phyloP scores from a whole-genome alignment of 2,329 filamentous ascomycete species.

The Hortaea sp. region DNA sequence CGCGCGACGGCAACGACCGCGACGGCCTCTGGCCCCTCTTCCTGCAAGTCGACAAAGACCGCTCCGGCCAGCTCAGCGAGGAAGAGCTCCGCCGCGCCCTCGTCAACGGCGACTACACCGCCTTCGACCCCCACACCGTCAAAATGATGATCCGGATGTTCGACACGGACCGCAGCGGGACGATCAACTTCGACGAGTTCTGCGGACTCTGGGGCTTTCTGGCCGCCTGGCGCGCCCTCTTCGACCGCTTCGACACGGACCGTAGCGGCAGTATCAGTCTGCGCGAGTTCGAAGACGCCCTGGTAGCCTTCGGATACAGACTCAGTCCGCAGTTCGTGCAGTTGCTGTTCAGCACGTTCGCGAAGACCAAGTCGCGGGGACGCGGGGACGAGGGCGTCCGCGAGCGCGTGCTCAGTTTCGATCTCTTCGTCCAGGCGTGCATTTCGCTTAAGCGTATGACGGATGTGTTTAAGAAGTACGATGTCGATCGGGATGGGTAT shows the following conservation, averaged over 20 bases:
- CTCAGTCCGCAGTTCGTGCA: conserved; percentile 75
- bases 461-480: conserved; percentile 98
- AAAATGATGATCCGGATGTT: conserved; percentile 99
- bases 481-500: conserved; percentile 91
- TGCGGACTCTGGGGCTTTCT: conserved; percentile 94
- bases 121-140: conserved; percentile 88
- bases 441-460: conserved; percentile 98
- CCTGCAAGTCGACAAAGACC: conserved; percentile 77
- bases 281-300: conserved; percentile 77
- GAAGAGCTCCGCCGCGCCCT: conserved; percentile 78
- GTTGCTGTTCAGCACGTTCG: conserved; percentile 79
- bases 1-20: conserved; percentile 53
- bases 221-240: conserved; percentile 84
- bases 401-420: conserved; percentile 50
- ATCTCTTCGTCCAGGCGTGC: conserved; percentile 94
- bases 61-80: conserved; percentile 74
- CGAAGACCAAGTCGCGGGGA: conserved; percentile 35
- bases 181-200: conserved; percentile 92
- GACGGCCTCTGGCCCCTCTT: conserved; percentile 71
- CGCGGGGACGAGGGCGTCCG: conserved; percentile 27
- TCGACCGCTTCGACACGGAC: conserved; percentile 46
- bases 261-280: conserved; percentile 76
- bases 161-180: conserved; percentile 78
- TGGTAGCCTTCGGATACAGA: conserved; percentile 86
- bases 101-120: conserved; percentile 91